Conservation (phyloP, 164 flowering plant species). For the Umbilicus rupestris region DNA sequence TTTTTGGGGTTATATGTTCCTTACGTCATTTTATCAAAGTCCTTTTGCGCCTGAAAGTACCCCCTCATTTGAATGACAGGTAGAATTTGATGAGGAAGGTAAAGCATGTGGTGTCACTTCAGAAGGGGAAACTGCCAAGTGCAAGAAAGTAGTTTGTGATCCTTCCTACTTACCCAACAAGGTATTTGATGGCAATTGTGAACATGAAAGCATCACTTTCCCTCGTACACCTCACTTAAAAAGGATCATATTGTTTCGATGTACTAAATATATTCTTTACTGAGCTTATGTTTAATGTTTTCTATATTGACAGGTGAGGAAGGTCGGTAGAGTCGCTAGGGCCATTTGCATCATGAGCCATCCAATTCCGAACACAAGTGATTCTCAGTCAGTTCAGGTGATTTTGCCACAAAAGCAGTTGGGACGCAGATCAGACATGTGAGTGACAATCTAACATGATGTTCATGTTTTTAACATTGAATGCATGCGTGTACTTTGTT, state of each 20-base stretch:
- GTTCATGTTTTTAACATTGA: background rate
- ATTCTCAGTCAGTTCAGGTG: constrained; percentile 85
- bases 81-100: constrained; percentile 84
- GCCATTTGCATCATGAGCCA: constrained; percentile 96
- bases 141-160: constrained; percentile 96
- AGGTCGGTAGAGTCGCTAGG: constrained; percentile 87
- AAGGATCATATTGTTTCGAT: background rate
- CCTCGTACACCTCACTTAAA: background rate
- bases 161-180: constrained; percentile 86
- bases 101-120: constrained; percentile 83
- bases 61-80: constrained; percentile 33
- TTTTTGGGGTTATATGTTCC: background rate
- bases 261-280: background rate
- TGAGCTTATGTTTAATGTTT: background rate
- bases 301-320: constrained; percentile 43
- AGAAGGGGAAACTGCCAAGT: constrained; percentile 88
- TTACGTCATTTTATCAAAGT: background rate
- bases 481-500: background rate
- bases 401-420: constrained; percentile 97
- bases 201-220: background rate
- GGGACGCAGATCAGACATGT: constrained; percentile 94
- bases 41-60: background rate
- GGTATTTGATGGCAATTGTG: constrained; percentile 31
- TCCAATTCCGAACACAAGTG: constrained; percentile 77
- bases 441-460: constrained; percentile 22